A percentile compares a stretch with the other conserved stretches of the same genome.
Evolutionary conservation across 2,329 filamentous ascomycete genomes (phyloP).

Genomic region (Raffaelea arxii): DNA sequence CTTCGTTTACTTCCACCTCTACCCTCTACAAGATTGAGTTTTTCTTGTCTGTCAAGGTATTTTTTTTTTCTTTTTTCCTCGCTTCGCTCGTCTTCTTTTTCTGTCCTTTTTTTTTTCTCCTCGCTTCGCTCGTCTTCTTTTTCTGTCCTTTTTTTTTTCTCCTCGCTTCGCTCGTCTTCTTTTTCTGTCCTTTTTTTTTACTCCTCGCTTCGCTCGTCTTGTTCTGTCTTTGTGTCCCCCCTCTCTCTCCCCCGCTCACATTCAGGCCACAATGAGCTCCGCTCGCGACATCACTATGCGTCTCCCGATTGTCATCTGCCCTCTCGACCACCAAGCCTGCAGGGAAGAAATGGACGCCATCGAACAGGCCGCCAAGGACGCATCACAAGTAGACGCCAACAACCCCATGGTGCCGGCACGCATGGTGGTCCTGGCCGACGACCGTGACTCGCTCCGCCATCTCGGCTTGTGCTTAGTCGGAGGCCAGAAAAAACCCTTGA

Average conservation of each 20-base stretch:
- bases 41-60: conserved; percentile 84
- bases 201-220: not conserved
- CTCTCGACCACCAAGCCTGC: conserved; percentile 87
- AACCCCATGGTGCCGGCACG: conserved; percentile 88
- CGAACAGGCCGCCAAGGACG: conserved; percentile 89
- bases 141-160: too few species aligned
- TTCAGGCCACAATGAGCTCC: conserved; percentile 74
- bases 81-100: too few species aligned
- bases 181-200: too few species aligned
- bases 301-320: conserved; percentile 92
- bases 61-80: not conserved
- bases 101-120: too few species aligned
- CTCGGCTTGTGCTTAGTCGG: conserved; percentile 54
- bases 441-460: conserved; percentile 54
- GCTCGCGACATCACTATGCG: conserved; percentile 81
- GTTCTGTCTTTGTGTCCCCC: not conserved
- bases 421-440: conserved; percentile 69
- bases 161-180: too few species aligned
- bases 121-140: too few species aligned
- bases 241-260: not conserved
- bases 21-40: conserved; percentile 98
- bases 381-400: conserved; percentile 75
- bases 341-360: conserved; percentile 99
- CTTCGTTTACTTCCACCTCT: conserved; percentile 86
- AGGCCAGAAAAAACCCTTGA: conserved; percentile 55